A percentile compares a stretch with the other conserved stretches of the same genome.
Conservation (phyloP, 331 rosid genomes). For the Spiraea crenata region DNA sequence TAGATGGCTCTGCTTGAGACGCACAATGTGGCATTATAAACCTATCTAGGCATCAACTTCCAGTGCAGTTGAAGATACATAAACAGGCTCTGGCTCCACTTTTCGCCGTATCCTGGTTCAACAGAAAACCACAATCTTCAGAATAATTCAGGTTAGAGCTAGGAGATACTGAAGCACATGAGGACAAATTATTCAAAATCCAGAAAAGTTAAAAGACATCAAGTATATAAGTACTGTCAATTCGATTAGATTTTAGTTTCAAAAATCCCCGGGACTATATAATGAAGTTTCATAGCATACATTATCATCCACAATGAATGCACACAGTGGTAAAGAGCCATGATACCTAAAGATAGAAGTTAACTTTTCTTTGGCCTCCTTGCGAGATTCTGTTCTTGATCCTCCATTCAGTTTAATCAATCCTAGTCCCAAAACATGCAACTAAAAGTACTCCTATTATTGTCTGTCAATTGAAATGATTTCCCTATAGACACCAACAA, state of each 20-base stretch:
- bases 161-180: background rate
- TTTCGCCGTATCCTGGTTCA: constrained; percentile 73
- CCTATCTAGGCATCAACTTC: background rate
- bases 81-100: constrained; percentile 76
- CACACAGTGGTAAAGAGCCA: background rate
- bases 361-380: background rate
- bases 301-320: background rate
- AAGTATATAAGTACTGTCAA: too few species aligned
- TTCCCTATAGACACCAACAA: background rate
- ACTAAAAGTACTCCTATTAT: background rate
- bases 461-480: background rate
- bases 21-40: background rate
- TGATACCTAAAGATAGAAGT: background rate
- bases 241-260: too few species aligned
- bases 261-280: too few species aligned
- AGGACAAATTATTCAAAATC: background rate
- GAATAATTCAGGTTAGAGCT: background rate
- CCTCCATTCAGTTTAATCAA: background rate
- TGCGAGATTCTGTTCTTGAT: too few species aligned
- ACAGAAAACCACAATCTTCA: constrained; percentile 1
- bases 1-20: background rate
- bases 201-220: too few species aligned
- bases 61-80: constrained; percentile 36
- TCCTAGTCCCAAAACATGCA: background rate
- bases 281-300: background rate